Conservation (phyloP, 176 grass and related monocot genomes). For the Aegilops speltoides region DNA sequence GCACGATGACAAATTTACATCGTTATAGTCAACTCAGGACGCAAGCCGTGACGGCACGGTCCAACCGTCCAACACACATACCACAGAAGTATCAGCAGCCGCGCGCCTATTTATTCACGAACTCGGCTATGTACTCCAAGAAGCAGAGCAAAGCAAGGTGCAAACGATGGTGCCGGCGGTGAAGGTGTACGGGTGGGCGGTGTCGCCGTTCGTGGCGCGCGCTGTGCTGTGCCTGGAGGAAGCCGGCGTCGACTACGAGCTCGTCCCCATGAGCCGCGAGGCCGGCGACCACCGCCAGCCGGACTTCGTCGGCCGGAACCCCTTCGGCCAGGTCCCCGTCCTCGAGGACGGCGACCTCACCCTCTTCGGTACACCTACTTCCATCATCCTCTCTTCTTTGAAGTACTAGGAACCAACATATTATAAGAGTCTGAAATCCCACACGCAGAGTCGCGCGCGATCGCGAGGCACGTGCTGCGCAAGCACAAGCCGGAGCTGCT, state of each 20-base stretch:
- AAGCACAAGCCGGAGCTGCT: conserved; percentile 34
- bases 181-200: conserved; percentile 44
- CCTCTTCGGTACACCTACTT: conserved; percentile 10
- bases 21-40: too few relatives aligned
- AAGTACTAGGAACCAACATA: too few relatives aligned
- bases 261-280: conserved; percentile 33
- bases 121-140: too few relatives aligned
- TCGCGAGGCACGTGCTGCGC: conserved; percentile 10
- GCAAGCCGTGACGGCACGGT: too few relatives aligned
- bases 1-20: too few relatives aligned
- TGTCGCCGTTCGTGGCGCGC: conserved; percentile 38
- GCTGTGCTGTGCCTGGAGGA: conserved; percentile 55
- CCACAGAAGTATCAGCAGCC: too few relatives aligned
- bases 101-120: too few relatives aligned
- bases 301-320: conserved; percentile 53
- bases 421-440: too few relatives aligned
- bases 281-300: conserved; percentile 29
- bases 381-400: too few relatives aligned
- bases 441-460: conserved; percentile 9
- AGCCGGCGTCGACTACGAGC: conserved; percentile 42
- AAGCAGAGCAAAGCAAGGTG: neutral
- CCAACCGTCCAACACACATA: too few relatives aligned
- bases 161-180: neutral
- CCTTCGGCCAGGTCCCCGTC: conserved; percentile 37
- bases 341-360: conserved; percentile 38